Conservation (phyloP, 1,139 yeast species). For the Kluyveromyces sp. region DNA sequence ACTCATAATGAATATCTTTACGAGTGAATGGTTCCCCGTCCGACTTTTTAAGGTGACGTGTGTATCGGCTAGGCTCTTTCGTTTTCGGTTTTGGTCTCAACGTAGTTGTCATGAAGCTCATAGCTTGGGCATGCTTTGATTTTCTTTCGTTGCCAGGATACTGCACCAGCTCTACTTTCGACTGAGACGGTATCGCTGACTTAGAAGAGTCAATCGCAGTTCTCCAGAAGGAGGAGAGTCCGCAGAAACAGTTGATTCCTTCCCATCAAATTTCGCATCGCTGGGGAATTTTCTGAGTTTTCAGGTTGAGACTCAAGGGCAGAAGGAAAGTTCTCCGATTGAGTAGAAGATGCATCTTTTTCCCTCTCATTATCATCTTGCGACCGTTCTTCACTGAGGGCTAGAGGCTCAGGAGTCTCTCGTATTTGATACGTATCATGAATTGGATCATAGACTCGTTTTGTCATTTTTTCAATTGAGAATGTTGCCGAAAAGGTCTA, state of each 20-base stretch:
- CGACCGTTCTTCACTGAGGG: not conserved
- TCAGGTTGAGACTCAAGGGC: conserved; percentile 2
- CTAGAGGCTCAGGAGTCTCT: conserved; percentile 9
- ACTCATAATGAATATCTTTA: conserved; percentile 78
- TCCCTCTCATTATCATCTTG: conserved; percentile 5
- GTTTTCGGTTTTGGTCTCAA: conserved; percentile 6
- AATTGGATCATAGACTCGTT: conserved; percentile 28
- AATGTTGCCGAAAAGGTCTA: not conserved
- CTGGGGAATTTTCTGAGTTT: conserved; percentile 4
- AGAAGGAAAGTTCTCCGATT: conserved; percentile 17
- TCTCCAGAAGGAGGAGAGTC: not conserved
- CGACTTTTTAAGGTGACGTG: conserved; percentile 68
- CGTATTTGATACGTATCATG: conserved; percentile 28
- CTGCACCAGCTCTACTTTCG: conserved; percentile 1
- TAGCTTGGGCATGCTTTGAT: conserved; percentile 1
- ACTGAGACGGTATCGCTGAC: not conserved
- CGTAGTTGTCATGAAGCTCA: conserved; percentile 8
- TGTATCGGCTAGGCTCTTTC: conserved; percentile 22
- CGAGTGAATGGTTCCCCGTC: conserved; percentile 95
- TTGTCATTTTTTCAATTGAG: not conserved
- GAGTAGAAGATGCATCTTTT: conserved; percentile 18
- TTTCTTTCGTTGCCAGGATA: conserved; percentile 1
- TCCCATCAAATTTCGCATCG: not conserved
- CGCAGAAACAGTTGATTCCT: not conserved
- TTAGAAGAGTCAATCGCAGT: not conserved